phyloP scores from a whole-genome alignment of 2,329 filamentous ascomycete species.

The Leptosphaerulina australis region DNA sequence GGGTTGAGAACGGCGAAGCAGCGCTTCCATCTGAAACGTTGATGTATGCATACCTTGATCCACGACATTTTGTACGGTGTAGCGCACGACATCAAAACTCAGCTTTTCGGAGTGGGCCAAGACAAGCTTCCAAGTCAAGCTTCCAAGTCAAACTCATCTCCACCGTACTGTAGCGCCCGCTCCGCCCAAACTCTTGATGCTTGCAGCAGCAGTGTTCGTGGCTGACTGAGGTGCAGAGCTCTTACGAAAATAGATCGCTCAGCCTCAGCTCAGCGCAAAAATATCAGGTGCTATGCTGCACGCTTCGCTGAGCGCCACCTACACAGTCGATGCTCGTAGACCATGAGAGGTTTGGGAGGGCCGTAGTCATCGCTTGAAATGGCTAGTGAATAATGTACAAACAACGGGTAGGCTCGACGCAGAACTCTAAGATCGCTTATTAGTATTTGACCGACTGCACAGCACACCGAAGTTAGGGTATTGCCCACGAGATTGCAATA shows the following conservation, averaged over 20 bases:
- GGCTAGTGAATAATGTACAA: too few species aligned
- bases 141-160: background rate
- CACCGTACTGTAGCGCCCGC: background rate
- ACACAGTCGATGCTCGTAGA: too few species aligned
- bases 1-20: background rate
- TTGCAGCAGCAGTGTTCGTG: background rate
- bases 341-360: too few species aligned
- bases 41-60: background rate
- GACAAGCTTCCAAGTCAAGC: background rate
- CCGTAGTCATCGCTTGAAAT: too few species aligned
- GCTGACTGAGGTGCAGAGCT: conserved; percentile 10
- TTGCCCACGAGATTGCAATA: background rate
- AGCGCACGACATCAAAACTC: background rate
- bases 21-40: background rate
- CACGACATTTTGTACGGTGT: background rate
- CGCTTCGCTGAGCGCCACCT: too few species aligned
- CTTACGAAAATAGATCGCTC: conserved; percentile 6
- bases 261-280: conserved; percentile 10
- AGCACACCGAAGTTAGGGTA: background rate
- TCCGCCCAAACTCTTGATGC: background rate
- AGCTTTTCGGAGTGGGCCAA: background rate
- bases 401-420: too few species aligned
- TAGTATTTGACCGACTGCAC: background rate
- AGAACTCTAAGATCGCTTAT: too few species aligned
- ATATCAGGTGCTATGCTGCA: too few species aligned